A percentile compares a stretch with the other conserved stretches of the same genome.
Evolutionary conservation across 495 filamentous ascomycete species (phyloP).

Genomic region (Ramalina peruviana): DNA sequence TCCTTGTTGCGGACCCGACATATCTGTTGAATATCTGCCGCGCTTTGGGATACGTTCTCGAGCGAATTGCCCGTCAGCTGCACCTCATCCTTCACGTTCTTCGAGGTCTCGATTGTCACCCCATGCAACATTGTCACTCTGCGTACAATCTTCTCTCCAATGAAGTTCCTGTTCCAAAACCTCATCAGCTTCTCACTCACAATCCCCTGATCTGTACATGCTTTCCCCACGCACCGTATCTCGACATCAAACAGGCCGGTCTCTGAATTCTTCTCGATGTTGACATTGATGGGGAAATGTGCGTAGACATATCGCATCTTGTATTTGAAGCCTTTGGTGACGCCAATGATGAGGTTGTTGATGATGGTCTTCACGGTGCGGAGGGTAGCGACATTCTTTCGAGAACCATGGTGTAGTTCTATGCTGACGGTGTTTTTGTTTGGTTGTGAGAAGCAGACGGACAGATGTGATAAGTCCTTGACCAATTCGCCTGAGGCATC

Average conservation of each 20-base stretch:
- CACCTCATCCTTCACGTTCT: conserved; percentile 94
- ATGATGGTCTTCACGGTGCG: conserved; percentile 94
- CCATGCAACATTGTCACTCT: conserved; percentile 74
- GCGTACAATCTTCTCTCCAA: conserved; percentile 98
- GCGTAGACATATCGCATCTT: conserved; percentile 99
- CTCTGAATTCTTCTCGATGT: conserved; percentile 91
- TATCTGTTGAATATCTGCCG: conserved; percentile 98
- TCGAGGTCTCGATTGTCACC: conserved; percentile 77
- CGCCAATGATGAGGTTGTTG: conserved; percentile 95
- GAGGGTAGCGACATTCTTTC: conserved; percentile 94
- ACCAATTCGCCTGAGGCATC: conserved; percentile 58
- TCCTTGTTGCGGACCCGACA: conserved; percentile 99
- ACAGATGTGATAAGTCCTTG: conserved; percentile 91
- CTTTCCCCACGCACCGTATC: conserved; percentile 65
- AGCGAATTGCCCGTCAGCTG: conserved; percentile 84
- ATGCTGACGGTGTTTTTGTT: conserved; percentile 75
- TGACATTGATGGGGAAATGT: conserved; percentile 99
- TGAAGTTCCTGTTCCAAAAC: conserved; percentile 71
- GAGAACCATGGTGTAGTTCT: conserved; percentile 91
- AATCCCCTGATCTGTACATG: too few species aligned
- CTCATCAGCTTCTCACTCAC: not conserved
- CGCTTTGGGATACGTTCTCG: conserved; percentile 91
- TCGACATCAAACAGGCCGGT: conserved; percentile 81
- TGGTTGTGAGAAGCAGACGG: conserved; percentile 84
- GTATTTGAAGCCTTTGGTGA: conserved; percentile 98